These are phyloP conservation scores for Pythium scleroteichum DNA, from an alignment of 352 stramenopile genomes.

Conservation along the genomic window DNA sequence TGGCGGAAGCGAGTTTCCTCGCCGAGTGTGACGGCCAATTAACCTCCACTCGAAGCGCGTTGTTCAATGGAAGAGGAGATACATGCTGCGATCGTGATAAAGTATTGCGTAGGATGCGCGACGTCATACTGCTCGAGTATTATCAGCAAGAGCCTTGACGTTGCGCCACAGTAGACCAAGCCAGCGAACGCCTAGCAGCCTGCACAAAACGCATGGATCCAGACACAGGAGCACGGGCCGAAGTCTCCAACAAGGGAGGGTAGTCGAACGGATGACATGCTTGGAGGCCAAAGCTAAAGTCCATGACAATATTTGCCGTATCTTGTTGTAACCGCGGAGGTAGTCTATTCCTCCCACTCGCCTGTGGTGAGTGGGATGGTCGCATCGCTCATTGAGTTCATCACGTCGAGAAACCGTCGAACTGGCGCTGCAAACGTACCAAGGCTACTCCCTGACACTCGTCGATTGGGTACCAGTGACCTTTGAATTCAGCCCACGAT, in stretches of 20 bases:
- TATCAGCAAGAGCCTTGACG: background rate
- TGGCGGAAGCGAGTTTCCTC: too few species aligned
- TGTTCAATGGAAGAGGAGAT: background rate
- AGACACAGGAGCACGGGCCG: too few species aligned
- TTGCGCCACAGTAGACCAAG: background rate
- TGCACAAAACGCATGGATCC: background rate
- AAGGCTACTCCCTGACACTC: slow-evolving; percentile 28
- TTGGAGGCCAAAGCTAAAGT: too few species aligned
- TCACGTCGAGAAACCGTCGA: slow-evolving; percentile 26
- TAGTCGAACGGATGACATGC: too few species aligned
- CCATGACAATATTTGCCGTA: too few species aligned
- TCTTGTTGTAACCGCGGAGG: too few species aligned
- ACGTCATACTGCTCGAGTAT: background rate
- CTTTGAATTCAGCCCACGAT: slow-evolving; percentile 6
- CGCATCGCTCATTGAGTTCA: slow-evolving; percentile 18
- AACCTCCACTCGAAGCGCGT: too few species aligned
- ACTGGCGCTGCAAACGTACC: slow-evolving; percentile 21
- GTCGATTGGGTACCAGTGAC: slow-evolving; percentile 22
- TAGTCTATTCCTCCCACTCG: too few species aligned
- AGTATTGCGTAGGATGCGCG: background rate
- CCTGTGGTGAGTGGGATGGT: too few species aligned
- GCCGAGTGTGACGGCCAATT: too few species aligned
- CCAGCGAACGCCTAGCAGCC: background rate
- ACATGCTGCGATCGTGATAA: background rate
- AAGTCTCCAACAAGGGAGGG: too few species aligned